Base-by-base conservation (phyloP, 2,329 filamentous ascomycete genomes). In the Nectriaceae sp. region DNA sequence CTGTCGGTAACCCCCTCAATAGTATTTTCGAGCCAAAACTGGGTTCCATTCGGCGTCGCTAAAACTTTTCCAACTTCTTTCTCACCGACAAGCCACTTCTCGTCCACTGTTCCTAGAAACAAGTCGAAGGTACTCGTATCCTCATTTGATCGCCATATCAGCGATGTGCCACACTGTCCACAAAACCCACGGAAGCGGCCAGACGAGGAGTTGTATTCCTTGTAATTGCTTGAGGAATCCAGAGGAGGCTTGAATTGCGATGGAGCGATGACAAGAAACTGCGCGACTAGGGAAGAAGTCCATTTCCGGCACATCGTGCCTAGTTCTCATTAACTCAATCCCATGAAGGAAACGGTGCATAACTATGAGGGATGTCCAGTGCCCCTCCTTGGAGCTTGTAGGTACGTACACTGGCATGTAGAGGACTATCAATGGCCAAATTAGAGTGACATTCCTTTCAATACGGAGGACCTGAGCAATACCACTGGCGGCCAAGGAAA, bases 221-320 rank as follows among this genome's bases (percentile, higher is more conserved):
- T 46, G 24, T 50, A 53, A 1, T 45, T 21, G 1, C 40, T 10
- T 11, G 46, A 54, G 5, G 19, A 41, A 22, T 29, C 21, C 1
- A 53, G 40, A 1, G 46, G 18, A 20, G 52, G 46, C 15, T 6
- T 38, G 4, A 53, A 33, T 3, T 53, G 42, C 2, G 38, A 16
- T 1, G 46, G 46, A 3, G 49, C 53, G 21, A 54, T 40, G 5
- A 53, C 40, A 3, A 54, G 50, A 31, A 54, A 53, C 16, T 54
- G 52, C 2, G 52, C 52, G 19, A 50, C 11, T 4, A 50, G 37
- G 16, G 52, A 54, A 8, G 52, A 53, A 11, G 52, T 53, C 52
- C 52, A 54, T 11, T 54, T 54, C 31, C 52, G 46, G 15, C 52
- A 54, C 50, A 53, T 54, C 13, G 52, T 53, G 11, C 52, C 52